These are phyloP conservation scores for Cunninghamia lanceolata DNA, from an alignment of 75 land plant species.

Conservation along the genomic window DNA sequence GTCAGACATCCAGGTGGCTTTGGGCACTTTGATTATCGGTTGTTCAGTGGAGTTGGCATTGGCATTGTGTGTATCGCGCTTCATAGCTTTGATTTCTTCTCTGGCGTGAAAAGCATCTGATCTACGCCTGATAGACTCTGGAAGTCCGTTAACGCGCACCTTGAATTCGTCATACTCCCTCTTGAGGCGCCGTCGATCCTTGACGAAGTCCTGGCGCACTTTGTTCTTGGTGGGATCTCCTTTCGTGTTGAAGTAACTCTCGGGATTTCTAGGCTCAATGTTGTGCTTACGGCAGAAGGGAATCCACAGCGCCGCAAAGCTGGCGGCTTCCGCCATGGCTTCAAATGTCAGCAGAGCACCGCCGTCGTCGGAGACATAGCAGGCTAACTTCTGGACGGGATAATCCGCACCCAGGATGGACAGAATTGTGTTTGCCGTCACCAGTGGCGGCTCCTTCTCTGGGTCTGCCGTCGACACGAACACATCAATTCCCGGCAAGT, in stretches of 20 bases:
- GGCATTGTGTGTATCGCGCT: slow-evolving; percentile 39
- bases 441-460: slow-evolving; percentile 86
- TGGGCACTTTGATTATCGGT: slow-evolving; percentile 31
- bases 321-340: slow-evolving; percentile 82
- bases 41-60: slow-evolving; percentile 2
- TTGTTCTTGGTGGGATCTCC: slow-evolving; percentile 80
- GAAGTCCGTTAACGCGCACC: slow-evolving; percentile 80
- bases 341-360: slow-evolving; percentile 77
- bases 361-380: slow-evolving; percentile 86
- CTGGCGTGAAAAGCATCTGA: slow-evolving; percentile 79
- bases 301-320: slow-evolving; percentile 68
- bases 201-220: slow-evolving; percentile 56
- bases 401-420: slow-evolving; percentile 80
- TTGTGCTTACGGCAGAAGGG: slow-evolving; percentile 75
- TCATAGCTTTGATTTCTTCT: slow-evolving; percentile 69
- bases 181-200: slow-evolving; percentile 64
- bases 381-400: slow-evolving; percentile 74
- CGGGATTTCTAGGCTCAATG: slow-evolving; percentile 79
- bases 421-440: slow-evolving; percentile 81
- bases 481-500: slow-evolving; percentile 76
- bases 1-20: slow-evolving; percentile 92
- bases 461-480: slow-evolving; percentile 81
- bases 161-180: slow-evolving; percentile 91
- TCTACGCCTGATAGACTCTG: slow-evolving; percentile 67
- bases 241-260: slow-evolving; percentile 56